Percentiles rank a stretch among this genome's conserved stretches.
These are phyloP conservation scores for Manihot esculenta DNA, from an alignment of 441 rosid genomes.

Conservation along the genomic window DNA sequence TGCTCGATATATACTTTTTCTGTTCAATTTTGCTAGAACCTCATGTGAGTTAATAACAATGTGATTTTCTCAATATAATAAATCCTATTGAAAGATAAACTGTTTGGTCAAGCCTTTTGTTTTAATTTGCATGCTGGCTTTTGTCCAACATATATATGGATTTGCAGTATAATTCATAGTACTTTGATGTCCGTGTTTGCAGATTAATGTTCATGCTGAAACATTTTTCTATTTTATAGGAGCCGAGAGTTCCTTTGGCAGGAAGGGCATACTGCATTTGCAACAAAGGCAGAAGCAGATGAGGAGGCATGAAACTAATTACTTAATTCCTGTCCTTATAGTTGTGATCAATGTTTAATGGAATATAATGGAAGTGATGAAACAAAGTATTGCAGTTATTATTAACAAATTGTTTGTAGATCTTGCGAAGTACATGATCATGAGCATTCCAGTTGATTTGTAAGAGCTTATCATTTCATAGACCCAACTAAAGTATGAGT, in stretches of 20 bases:
- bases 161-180: neutral
- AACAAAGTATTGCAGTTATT: neutral
- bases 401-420: neutral
- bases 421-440: neutral
- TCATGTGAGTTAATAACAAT: neutral
- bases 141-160: neutral
- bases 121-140: neutral
- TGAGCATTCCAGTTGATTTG: neutral
- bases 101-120: slow-evolving; percentile 5
- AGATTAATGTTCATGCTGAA: slow-evolving; percentile 11
- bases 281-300: slow-evolving; percentile 91
- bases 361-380: neutral
- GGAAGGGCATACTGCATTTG: slow-evolving; percentile 98
- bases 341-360: neutral
- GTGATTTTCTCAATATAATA: neutral
- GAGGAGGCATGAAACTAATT: slow-evolving; percentile 55
- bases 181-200: neutral
- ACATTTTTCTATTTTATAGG: slow-evolving; percentile 45
- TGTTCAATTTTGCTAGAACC: neutral
- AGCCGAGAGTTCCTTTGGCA: slow-evolving; percentile 99
- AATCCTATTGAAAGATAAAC: neutral
- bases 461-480: neutral
- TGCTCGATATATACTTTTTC: neutral
- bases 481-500: neutral
- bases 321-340: neutral